Base-by-base conservation (phyloP, 1,139 yeast genomes). In the Sugiyamaella grinbergsii region DNA sequence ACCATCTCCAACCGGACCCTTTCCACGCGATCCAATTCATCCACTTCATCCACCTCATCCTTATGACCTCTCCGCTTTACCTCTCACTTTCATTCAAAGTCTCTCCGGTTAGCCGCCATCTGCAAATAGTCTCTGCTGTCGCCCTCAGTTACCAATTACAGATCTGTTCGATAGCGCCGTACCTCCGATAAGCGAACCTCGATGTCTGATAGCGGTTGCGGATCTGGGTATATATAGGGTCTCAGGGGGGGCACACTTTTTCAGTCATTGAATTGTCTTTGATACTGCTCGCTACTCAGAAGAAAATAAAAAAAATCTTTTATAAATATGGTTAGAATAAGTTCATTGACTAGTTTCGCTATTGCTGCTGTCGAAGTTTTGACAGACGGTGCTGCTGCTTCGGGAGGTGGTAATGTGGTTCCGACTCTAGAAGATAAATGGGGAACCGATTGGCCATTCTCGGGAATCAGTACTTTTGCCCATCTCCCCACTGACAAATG, bases 401-500 rank as follows among this genome's bases (percentile, higher is more conserved):
- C 48, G 5, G 49, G 13, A 13, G 29, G 41, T 5, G 36, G 24
- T 2, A 34, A 32, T 19, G 45, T 16, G 11, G 52, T 36, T n/a
- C 47, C 51, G 13, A 52, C 54, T 8, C 48, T 58, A 28, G 54
- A 58, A 32, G 56, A 57, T 16, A 55, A 55, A 47, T 58, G 62
- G 62, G 62, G 61, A 8, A 49, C 52, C 7, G 62, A 58, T 29
- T 56, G 61, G 60, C 62, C 62, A 13, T 59, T 58, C 45, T 48
- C 55, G 8, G 62, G 62, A 3, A 50, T 58, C 34, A 50, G 50
- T 20, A 81, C 93, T 0, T 85, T 84, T 75, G 94, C 93, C 2
- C 91, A 85, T 58, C 70, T 85, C 50, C 81, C 82, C 28, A 77
- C 77, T 56, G 72, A 77, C 38, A 73, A 73, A 56, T 85, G 94